These are phyloP conservation scores for Pythium aristosporum DNA, from an alignment of 352 stramenopile genomes.

Conservation along the genomic window DNA sequence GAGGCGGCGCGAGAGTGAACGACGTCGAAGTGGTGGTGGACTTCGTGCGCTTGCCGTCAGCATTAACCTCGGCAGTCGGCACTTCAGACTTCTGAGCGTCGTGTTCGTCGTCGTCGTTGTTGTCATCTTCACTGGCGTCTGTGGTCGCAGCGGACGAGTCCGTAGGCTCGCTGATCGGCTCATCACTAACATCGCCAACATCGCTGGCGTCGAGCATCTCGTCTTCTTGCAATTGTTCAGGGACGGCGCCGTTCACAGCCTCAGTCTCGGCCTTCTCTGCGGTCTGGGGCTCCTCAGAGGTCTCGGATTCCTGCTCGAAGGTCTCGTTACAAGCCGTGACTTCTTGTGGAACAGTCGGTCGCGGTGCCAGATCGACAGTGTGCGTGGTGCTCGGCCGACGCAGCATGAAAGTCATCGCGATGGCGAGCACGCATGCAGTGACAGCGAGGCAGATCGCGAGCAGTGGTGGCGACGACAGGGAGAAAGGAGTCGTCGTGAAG, in stretches of 20 bases:
- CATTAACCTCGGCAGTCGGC: not conserved
- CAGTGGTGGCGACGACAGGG: not conserved
- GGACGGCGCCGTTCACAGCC: not conserved
- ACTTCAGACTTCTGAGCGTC: not conserved
- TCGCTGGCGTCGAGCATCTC: not conserved
- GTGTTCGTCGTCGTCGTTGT: not conserved
- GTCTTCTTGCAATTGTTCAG: not conserved
- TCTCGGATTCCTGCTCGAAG: not conserved
- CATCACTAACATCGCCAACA: not conserved
- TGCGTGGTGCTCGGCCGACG: too few relatives aligned
- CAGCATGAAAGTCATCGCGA: not conserved
- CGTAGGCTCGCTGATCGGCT: slow-evolving; percentile 5
- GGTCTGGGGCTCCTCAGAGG: not conserved
- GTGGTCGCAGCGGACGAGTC: slow-evolving; percentile 9
- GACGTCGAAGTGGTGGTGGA: not conserved
- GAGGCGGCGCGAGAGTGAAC: not conserved
- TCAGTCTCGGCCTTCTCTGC: not conserved
- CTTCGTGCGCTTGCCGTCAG: too few relatives aligned
- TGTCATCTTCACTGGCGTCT: slow-evolving; percentile 14
- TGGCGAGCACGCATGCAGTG: not conserved
- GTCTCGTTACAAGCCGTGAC: not conserved
- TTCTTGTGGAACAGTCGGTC: not conserved
- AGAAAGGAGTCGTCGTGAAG: not conserved
- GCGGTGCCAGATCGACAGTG: not conserved
- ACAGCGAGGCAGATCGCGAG: not conserved